Evolutionary conservation across 495 filamentous ascomycete species (phyloP).

Genomic region (Aspergillus nanangensis): DNA sequence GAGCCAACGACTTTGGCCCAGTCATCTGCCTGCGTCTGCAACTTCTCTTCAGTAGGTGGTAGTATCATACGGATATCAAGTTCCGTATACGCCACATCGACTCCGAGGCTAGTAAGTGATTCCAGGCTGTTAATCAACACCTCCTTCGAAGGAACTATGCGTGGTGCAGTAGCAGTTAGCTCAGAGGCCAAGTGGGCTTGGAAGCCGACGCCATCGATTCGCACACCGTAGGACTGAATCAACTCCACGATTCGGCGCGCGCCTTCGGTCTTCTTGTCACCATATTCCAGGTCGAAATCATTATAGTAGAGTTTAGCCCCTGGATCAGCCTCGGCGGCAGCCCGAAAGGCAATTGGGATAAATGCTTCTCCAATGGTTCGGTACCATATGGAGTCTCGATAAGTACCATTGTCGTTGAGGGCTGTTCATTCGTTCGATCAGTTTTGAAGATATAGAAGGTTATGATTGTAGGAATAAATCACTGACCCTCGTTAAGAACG

Average conservation of each 20-base stretch:
- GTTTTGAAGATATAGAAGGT: too few species aligned
- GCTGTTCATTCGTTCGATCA: too few species aligned
- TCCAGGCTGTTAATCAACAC: not conserved
- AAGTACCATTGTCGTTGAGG: not conserved
- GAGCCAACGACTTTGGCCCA: not conserved
- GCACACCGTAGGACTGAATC: not conserved
- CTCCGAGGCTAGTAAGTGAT: not conserved
- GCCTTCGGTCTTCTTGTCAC: not conserved
- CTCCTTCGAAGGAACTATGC: too few species aligned
- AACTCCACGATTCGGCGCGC: not conserved
- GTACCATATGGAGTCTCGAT: not conserved
- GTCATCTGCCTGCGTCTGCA: not conserved
- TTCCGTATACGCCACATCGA: conserved; percentile 1
- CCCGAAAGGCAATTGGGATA: not conserved
- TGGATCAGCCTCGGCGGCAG: not conserved
- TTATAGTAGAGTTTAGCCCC: not conserved
- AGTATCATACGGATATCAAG: not conserved
- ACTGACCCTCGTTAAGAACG: not conserved
- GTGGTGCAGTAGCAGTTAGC: too few species aligned
- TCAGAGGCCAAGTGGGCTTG: not conserved
- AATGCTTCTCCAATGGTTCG: not conserved
- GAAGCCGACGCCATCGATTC: not conserved
- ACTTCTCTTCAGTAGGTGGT: not conserved
- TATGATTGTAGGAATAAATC: not conserved
- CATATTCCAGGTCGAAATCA: not conserved